These are phyloP conservation scores for Hippophae gyantsensis DNA, from an alignment of 306 rosid species.

Conservation along the genomic window DNA sequence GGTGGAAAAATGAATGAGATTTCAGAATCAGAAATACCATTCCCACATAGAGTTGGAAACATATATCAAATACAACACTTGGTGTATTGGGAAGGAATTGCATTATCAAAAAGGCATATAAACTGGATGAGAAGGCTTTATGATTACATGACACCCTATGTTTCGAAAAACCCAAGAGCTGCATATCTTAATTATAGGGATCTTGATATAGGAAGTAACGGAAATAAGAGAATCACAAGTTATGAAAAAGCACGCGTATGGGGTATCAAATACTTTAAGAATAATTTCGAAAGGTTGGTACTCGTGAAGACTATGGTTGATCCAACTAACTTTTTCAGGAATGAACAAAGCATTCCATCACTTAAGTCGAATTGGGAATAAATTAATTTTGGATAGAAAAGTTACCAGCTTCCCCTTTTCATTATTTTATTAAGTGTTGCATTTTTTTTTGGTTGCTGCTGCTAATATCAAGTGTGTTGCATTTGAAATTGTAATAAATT, in stretches of 20 bases:
- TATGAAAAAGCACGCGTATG: slow-evolving; percentile 5
- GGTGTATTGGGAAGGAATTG: background rate
- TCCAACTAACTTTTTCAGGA: slow-evolving; percentile 20
- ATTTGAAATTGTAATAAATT: too few relatives aligned
- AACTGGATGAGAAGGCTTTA: slow-evolving; percentile 19
- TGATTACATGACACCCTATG: slow-evolving; percentile 8
- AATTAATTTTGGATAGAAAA: too few relatives aligned
- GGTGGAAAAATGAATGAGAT: slow-evolving; percentile 36
- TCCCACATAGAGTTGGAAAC: slow-evolving; percentile 43
- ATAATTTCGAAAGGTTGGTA: slow-evolving; percentile 18
- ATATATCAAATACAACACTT: slow-evolving; percentile 5
- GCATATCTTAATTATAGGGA: slow-evolving; percentile 22
- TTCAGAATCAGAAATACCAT: slow-evolving; percentile 23
- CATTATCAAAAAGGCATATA: slow-evolving; percentile 19
- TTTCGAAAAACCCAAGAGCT: slow-evolving; percentile 20
- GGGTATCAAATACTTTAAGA: slow-evolving; percentile 22
- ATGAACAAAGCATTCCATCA: slow-evolving; percentile 25
- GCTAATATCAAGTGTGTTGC: too few relatives aligned
- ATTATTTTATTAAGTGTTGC: too few relatives aligned
- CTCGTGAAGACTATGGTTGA: slow-evolving; percentile 20
- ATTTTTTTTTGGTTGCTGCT: too few relatives aligned
- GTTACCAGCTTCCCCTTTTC: too few relatives aligned
- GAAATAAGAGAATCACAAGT: background rate
- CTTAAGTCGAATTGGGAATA: background rate
- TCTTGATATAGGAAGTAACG: slow-evolving; percentile 17